A percentile compares a stretch with the other conserved stretches of the same genome.
Conservation (phyloP, 768 basidiomycete species). For the Hericium coralloides region DNA sequence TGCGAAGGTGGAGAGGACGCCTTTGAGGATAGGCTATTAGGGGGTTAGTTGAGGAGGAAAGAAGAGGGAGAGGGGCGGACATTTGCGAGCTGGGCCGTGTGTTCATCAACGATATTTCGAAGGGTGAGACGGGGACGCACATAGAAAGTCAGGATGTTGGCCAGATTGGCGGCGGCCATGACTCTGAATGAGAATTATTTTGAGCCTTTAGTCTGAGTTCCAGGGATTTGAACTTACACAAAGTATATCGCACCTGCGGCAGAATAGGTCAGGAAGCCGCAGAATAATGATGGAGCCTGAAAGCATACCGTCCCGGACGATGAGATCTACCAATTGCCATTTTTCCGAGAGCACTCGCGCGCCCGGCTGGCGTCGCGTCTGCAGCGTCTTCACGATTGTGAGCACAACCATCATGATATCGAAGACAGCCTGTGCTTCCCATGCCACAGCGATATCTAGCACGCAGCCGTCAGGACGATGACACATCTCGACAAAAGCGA, state of each 20-base stretch:
- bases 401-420: slow-evolving; percentile 39
- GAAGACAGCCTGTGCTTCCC: slow-evolving; percentile 44
- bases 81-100: slow-evolving; percentile 11
- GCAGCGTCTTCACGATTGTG: slow-evolving; percentile 37
- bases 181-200: slow-evolving; percentile 24
- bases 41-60: slow-evolving; percentile 20
- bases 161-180: slow-evolving; percentile 41
- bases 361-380: slow-evolving; percentile 20
- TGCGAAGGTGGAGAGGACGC: slow-evolving; percentile 41
- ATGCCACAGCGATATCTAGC: slow-evolving; percentile 26
- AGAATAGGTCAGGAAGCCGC: background rate
- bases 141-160: slow-evolving; percentile 38
- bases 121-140: slow-evolving; percentile 13
- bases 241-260: slow-evolving; percentile 44
- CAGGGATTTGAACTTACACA: slow-evolving; percentile 29
- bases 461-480: too few relatives aligned
- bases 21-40: slow-evolving; percentile 33
- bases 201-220: slow-evolving; percentile 1
- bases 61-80: slow-evolving; percentile 11
- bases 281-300: background rate
- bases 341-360: slow-evolving; percentile 15
- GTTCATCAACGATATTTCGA: background rate
- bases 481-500: too few relatives aligned
- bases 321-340: slow-evolving; percentile 31
- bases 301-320: slow-evolving; percentile 41